phyloP scores from a whole-genome alignment of 257 asterid species.

The Perilla frutescens region DNA sequence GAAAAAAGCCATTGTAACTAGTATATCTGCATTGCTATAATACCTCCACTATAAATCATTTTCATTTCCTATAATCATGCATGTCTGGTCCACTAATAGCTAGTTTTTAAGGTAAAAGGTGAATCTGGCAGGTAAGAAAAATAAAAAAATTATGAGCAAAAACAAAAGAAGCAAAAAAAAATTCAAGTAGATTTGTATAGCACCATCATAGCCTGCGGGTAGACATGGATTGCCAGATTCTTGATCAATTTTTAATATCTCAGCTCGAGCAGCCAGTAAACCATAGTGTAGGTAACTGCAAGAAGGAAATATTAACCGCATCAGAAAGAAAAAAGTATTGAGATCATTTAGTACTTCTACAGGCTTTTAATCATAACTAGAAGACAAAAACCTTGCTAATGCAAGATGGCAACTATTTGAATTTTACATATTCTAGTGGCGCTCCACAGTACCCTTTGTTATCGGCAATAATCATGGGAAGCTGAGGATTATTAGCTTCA shows the following conservation, averaged over 20 bases:
- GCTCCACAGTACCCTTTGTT: conserved; percentile 35
- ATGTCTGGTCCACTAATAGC: background rate
- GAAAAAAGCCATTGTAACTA: no score
- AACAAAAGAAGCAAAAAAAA: background rate
- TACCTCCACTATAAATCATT: no score
- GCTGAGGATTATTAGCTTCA: conserved; percentile 40
- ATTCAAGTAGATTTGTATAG: conserved; percentile 20
- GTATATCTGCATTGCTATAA: no score
- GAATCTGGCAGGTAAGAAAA: conserved; percentile 17
- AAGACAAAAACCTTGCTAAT: no score
- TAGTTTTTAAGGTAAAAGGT: background rate
- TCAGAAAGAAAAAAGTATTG: background rate
- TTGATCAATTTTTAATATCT: conserved; percentile 61
- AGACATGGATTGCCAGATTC: conserved; percentile 66
- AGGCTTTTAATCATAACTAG: no score
- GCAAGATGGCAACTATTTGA: background rate
- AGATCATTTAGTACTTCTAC: no score
- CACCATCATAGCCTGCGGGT: conserved; percentile 70
- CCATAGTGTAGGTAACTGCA: conserved; percentile 86
- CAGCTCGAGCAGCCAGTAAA: conserved; percentile 83
- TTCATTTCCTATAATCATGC: no score
- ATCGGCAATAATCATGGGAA: conserved; percentile 30
- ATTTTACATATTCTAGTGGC: background rate
- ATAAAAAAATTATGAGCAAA: background rate
- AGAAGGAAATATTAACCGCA: conserved; percentile 15